These are phyloP conservation scores for Lepraria neglecta DNA, from an alignment of 495 filamentous ascomycete species.

Conservation along the genomic window DNA sequence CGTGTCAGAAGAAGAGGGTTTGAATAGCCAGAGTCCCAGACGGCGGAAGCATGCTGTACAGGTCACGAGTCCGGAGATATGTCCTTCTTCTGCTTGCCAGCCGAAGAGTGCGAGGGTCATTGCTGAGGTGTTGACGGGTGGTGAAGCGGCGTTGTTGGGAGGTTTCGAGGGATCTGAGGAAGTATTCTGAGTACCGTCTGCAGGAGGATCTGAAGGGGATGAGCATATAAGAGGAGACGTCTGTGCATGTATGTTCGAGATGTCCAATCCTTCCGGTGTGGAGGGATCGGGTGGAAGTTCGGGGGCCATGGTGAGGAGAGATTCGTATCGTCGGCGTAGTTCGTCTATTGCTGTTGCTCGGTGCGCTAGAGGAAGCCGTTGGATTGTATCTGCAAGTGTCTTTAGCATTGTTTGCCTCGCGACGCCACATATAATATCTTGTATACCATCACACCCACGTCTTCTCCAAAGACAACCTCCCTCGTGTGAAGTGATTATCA, in stretches of 20 bases:
- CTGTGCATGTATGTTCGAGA: constrained; percentile 32
- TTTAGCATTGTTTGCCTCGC: constrained; percentile 3
- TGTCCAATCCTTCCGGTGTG: constrained; percentile 39
- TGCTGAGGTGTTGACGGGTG: constrained; percentile 42
- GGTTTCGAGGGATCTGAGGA: constrained; percentile 17
- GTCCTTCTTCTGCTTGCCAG: constrained; percentile 65
- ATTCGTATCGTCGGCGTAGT: constrained; percentile 56
- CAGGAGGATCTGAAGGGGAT: constrained; percentile 30
- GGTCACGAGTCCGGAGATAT: constrained; percentile 60
- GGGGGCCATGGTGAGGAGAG: constrained; percentile 41
- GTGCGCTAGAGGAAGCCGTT: constrained; percentile 53
- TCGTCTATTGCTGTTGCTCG: constrained; percentile 48
- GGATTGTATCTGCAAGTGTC: constrained; percentile 41
- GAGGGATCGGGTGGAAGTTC: constrained; percentile 49
- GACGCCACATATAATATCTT: neutral
- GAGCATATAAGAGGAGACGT: neutral
- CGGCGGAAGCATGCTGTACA: constrained; percentile 83
- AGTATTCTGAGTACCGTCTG: constrained; percentile 30
- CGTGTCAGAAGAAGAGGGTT: constrained; percentile 47
- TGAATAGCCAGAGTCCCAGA: constrained; percentile 92
- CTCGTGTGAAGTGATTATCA: constrained; percentile 71
- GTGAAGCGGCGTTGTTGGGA: constrained; percentile 14
- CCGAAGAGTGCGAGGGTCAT: constrained; percentile 75
- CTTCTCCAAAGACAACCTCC: constrained; percentile 81
- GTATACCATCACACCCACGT: constrained; percentile 73